These are phyloP conservation scores for Kingdonia uniflora DNA, from an alignment of 164 flowering plant species.

Conservation along the genomic window DNA sequence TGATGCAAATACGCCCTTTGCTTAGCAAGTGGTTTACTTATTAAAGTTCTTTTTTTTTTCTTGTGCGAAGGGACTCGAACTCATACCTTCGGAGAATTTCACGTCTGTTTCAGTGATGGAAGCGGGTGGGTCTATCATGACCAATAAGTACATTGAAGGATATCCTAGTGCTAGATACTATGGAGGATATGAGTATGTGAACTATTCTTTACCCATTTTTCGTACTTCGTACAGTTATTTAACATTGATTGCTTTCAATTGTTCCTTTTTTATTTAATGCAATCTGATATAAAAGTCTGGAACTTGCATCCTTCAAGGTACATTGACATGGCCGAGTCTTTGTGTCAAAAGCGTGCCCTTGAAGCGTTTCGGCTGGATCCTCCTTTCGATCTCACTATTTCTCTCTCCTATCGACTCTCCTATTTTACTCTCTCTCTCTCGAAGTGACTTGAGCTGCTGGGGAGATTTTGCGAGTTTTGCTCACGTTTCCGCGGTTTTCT, in stretches of 20 bases:
- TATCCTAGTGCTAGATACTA: slow-evolving; percentile 99
- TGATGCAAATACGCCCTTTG: neutral
- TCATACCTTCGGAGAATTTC: slow-evolving; percentile 7
- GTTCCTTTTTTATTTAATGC: neutral
- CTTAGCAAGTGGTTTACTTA: neutral
- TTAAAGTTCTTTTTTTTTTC: neutral
- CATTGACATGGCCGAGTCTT: slow-evolving; percentile 98
- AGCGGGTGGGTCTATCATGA: slow-evolving; percentile 99
- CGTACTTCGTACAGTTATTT: neutral
- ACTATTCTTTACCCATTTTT: neutral
- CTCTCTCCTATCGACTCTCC: neutral
- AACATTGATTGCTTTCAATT: neutral
- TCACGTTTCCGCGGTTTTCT: neutral
- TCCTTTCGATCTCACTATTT: slow-evolving; percentile 7
- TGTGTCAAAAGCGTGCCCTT: slow-evolving; percentile 97
- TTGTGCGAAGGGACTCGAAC: slow-evolving; percentile 34
- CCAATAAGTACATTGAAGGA: slow-evolving; percentile 99
- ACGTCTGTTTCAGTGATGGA: slow-evolving; percentile 20
- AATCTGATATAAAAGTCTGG: neutral
- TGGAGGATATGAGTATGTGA: slow-evolving; percentile 95
- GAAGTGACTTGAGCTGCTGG: neutral
- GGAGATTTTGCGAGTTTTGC: neutral
- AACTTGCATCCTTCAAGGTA: slow-evolving; percentile 37
- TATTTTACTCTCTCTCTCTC: too few relatives aligned
- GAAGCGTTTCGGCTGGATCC: slow-evolving; percentile 96